Percentiles rank a stretch among this genome's conserved stretches.
phyloP scores from a whole-genome alignment of 108 stramenopile species.

The Cyclostephanos tholiformis region DNA sequence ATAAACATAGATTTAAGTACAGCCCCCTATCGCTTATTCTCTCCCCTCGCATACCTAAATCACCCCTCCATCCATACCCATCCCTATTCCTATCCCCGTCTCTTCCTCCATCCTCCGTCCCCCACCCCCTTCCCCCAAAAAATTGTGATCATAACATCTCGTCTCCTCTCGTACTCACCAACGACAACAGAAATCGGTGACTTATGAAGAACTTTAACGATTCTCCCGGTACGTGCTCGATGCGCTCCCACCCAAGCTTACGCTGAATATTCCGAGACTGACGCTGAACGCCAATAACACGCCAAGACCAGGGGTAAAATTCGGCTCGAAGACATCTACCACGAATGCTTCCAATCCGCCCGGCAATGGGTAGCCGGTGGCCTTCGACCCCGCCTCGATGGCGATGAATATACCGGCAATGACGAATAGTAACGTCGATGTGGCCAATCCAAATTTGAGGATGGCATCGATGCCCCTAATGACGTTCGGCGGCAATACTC shows the following conservation, averaged over 20 bases:
- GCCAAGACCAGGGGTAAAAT: conserved; percentile 79
- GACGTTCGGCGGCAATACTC: conserved; percentile 64
- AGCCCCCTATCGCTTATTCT: too few species aligned
- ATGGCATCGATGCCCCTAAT: conserved; percentile 71
- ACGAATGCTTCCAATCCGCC: conserved; percentile 66
- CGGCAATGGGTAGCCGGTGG: conserved; percentile 62
- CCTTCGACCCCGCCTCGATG: conserved; percentile 74
- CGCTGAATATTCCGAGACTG: conserved; percentile 74
- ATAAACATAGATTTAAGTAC: too few species aligned
- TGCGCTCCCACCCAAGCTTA: conserved; percentile 63
- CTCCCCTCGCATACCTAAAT: too few species aligned
- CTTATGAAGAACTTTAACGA: too few species aligned
- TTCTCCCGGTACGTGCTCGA: conserved; percentile 60
- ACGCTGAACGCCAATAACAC: conserved; percentile 82
- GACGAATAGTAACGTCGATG: conserved; percentile 66
- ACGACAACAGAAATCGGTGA: too few species aligned
- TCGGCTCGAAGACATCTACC: conserved; percentile 73
- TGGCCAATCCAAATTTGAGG: conserved; percentile 68
- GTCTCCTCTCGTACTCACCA: too few species aligned
- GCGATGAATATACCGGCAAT: conserved; percentile 75
- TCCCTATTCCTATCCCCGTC: too few species aligned
- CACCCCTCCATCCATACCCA: too few species aligned
- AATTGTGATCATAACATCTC: too few species aligned
- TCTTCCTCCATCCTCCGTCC: too few species aligned
- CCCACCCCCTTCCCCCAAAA: too few species aligned